Conservation (phyloP, 208 protist species). For the Lotmaria passim region DNA sequence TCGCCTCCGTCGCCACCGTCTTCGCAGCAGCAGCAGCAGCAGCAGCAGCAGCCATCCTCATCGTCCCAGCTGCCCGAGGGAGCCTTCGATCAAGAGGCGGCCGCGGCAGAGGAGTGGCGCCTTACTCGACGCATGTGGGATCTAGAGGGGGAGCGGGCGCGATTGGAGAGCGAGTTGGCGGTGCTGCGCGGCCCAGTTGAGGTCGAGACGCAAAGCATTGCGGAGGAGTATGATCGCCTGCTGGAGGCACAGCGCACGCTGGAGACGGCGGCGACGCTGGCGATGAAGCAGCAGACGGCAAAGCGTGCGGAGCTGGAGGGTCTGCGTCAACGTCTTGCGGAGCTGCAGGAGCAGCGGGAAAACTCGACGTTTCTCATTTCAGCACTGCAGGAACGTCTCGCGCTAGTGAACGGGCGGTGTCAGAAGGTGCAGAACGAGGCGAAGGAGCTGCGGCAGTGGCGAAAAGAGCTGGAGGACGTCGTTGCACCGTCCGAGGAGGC, state of each 20-base stretch:
- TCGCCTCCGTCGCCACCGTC: neutral
- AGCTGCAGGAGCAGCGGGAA: conserved; percentile 29
- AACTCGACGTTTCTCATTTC: conserved; percentile 20
- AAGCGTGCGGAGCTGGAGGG: conserved; percentile 29
- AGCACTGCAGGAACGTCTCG: conserved; percentile 20
- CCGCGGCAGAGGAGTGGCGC: conserved; percentile 34
- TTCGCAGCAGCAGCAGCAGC: neutral
- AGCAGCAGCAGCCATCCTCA: neutral
- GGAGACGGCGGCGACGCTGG: conserved; percentile 29
- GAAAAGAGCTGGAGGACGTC: conserved; percentile 19
- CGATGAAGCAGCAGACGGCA: conserved; percentile 23
- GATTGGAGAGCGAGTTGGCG: conserved; percentile 45
- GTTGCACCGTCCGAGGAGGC: conserved; percentile 12
- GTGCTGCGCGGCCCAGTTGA: conserved; percentile 37
- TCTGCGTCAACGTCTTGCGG: conserved; percentile 10
- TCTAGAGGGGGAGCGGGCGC: conserved; percentile 40
- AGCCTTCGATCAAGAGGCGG: neutral
- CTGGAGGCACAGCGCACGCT: conserved; percentile 37
- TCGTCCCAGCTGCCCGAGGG: too few relatives aligned
- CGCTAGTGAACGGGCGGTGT: neutral
- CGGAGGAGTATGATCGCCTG: conserved; percentile 31
- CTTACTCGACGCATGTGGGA: conserved; percentile 27
- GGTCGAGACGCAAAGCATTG: conserved; percentile 32
- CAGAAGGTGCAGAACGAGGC: neutral
- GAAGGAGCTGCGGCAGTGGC: neutral